Evolutionary conservation across 164 flowering plant species (phyloP), one percentile per base, ranked within the genome.

Genomic region (Annona cherimola): DNA sequence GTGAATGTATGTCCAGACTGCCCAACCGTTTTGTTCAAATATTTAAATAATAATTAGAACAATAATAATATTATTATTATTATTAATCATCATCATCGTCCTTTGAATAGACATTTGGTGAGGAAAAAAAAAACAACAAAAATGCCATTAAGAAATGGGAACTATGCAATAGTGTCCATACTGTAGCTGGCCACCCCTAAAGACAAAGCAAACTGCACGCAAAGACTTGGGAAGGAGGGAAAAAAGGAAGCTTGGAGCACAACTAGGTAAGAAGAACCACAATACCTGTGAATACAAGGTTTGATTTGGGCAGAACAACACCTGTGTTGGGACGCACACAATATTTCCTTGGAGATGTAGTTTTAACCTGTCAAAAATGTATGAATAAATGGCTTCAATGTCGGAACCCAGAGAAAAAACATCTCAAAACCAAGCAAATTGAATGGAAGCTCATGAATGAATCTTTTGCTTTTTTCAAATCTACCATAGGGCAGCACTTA

Each of bases 271-370:
- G 19, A 35, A 61, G 35, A 61, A 61, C 7, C 19, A 57, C 63
- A 26, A 67, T 81, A 92, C 98, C 98, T 73, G 83, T 81, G 67
- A 92, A 88, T 57, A 86, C 89, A 80, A 77, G 80, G n/a, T 76
- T 71, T 72, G 91, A 83, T 41, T 86, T 86, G 41, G 98, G 98
- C 74, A 65, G 73, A 59, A 91, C 45, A 76, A 91, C 68, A 20
- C 96, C 97, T 26, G 79, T 83, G 76, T 90, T 93, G 39, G 98
- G 98, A 43, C 88, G 84, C 45, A 93, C 98, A 75, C 87, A 89
- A 68, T 91, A 91, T 68, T 81, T 87, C 86, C 83, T 90, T 20
- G 97, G 98, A n/a, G 87, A 83, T 1, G 97, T 94, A 63, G 98
- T 94, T 73, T 94, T 94, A 65, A 94, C 94, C 98, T 94, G 91